Base-by-base conservation (phyloP, 139 green algal genomes). In the Deuterostichococcus epilithicus region DNA sequence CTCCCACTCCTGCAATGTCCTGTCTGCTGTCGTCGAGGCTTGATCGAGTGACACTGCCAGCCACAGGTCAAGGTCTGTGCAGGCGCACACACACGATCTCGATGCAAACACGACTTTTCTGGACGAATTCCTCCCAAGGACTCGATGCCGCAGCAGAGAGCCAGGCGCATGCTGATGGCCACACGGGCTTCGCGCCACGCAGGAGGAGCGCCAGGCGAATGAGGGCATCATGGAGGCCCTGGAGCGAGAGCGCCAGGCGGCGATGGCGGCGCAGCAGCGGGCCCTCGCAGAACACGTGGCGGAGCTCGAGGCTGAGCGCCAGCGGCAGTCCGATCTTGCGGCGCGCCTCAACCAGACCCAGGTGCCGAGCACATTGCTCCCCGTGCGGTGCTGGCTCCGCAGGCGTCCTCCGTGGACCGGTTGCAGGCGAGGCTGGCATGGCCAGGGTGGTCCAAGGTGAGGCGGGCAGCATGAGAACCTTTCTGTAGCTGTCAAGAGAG, bases 81-180 rank as follows among this genome's bases (percentile, higher is more conserved):
- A n/a, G n/a, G n/a, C n/a, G n/a, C n/a, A n/a, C n/a, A n/a, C n/a
- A n/a, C n/a, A n/a, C n/a, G n/a, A n/a, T n/a, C n/a, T n/a, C n/a
- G n/a, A n/a, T n/a, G n/a, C n/a, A n/a, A n/a, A n/a, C n/a, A n/a
- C n/a, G n/a, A n/a, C n/a, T n/a, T n/a, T n/a, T n/a, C n/a, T n/a
- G n/a, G n/a, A n/a, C n/a, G n/a, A n/a, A n/a, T n/a, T n/a, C n/a
- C n/a, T n/a, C 34, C 10, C 23, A 28, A 70, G 22, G 63, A 35
- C 10, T 10, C 10, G 26, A 26, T 10, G 26, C 23, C 10, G 26
- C 36, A 88, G 83, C 39, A 83, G 86, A 68, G 83, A 82, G 72
- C 84, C 86, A 73, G 68, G 79, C 34, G 77, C 84, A 65, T 65
- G 37, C 25, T 65, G 88, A 65, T 75, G 86, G 52, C 75, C 42